Conservation (phyloP, 208 protist genomes). For the Blechomonas ayalai region DNA sequence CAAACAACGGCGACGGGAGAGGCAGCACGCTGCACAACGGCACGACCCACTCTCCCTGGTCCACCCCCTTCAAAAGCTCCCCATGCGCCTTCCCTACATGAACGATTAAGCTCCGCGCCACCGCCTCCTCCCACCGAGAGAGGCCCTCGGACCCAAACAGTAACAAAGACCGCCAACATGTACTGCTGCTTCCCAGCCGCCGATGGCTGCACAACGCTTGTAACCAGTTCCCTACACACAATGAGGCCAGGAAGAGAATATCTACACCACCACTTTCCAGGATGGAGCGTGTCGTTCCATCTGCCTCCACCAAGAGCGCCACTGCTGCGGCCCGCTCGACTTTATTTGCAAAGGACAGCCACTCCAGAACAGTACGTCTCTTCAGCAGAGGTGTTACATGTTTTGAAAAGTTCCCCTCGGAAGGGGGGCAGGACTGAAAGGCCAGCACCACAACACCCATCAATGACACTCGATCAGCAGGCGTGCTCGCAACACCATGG, state of each 20-base stretch:
- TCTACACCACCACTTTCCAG: slow-evolving; percentile 29
- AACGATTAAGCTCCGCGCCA: slow-evolving; percentile 15
- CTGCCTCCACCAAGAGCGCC: slow-evolving; percentile 1
- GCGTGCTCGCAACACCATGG: not conserved
- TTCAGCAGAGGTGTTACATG: slow-evolving; percentile 10
- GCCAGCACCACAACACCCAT: too few species aligned
- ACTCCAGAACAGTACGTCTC: slow-evolving; percentile 12
- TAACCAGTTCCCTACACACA: slow-evolving; percentile 45
- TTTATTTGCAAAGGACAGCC: slow-evolving; percentile 6
- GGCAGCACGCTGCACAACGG: slow-evolving; percentile 10
- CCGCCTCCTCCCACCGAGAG: slow-evolving; percentile 11
- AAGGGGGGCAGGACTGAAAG: too few species aligned
- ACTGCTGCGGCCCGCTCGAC: slow-evolving; percentile 12
- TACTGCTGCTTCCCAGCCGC: not conserved
- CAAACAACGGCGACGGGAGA: slow-evolving; percentile 21
- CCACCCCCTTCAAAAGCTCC: slow-evolving; percentile 6
- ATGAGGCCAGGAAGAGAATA: slow-evolving; percentile 24
- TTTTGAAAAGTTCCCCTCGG: too few species aligned
- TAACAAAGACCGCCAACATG: slow-evolving; percentile 13
- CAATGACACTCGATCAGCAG: too few species aligned
- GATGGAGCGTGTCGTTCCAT: not conserved
- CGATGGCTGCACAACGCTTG: slow-evolving; percentile 12
- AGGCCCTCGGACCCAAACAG: slow-evolving; percentile 15
- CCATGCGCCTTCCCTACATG: slow-evolving; percentile 11
- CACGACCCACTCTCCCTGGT: slow-evolving; percentile 7